phyloP scores from a whole-genome alignment of 2,329 filamentous ascomycete genomes.

The Penicillium decumbens region DNA sequence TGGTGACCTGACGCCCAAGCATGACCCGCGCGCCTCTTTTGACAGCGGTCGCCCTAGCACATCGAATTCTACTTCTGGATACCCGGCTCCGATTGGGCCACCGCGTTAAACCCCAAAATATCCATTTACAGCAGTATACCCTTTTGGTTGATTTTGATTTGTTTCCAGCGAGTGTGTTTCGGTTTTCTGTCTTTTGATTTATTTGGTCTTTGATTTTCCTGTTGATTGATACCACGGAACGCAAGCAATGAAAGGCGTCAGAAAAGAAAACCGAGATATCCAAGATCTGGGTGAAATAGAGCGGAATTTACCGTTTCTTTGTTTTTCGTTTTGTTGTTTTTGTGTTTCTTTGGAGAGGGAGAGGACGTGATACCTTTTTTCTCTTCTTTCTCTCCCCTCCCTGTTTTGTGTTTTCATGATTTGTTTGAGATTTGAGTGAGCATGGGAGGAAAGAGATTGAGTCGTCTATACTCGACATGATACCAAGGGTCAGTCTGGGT shows the following conservation, averaged over 20 bases:
- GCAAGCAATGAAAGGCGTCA: conserved; percentile 30
- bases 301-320: conserved; percentile 12
- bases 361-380: not conserved
- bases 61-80: conserved; percentile 96
- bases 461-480: conserved; percentile 4
- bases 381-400: not conserved
- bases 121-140: conserved; percentile 46
- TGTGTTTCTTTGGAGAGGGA: conserved; percentile 4
- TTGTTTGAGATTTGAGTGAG: not conserved
- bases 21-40: conserved; percentile 76
- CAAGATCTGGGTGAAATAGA: conserved; percentile 25
- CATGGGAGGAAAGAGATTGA: not conserved
- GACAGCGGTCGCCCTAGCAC: conserved; percentile 90
- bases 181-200: conserved; percentile 35
- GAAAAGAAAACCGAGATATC: conserved; percentile 30
- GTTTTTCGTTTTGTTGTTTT: conserved; percentile 6
- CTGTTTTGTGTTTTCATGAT: not conserved
- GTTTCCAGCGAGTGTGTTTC: conserved; percentile 27
- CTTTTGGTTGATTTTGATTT: conserved; percentile 31
- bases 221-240: conserved; percentile 30
- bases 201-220: conserved; percentile 9
- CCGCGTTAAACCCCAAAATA: conserved; percentile 67
- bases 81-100: conserved; percentile 86
- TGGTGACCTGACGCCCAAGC: conserved; percentile 78
- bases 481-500: not conserved